phyloP scores from a whole-genome alignment of 805 yeast genomes.

The Kodamaea kakaduensis region DNA sequence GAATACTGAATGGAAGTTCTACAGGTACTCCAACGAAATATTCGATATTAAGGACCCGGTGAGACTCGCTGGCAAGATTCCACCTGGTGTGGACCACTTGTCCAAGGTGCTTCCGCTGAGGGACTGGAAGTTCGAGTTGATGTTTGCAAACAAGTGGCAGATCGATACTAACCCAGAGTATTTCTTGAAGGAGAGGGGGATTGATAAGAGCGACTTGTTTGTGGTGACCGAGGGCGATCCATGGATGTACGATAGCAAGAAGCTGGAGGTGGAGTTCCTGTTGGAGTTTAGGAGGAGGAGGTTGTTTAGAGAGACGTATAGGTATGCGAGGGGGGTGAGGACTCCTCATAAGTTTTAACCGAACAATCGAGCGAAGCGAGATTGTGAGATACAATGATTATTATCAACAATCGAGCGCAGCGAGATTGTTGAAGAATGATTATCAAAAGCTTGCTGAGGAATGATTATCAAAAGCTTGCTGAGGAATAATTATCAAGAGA shows the following conservation, averaged over 20 bases:
- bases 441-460: too few relatives aligned
- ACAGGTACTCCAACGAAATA: constrained; percentile 49
- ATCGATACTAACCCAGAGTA: constrained; percentile 49
- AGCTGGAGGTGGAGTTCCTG: constrained; percentile 33
- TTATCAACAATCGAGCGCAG: too few relatives aligned
- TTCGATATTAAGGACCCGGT: constrained; percentile 49
- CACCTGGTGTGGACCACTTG: constrained; percentile 58
- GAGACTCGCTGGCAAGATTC: constrained; percentile 46
- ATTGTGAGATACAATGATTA: too few relatives aligned
- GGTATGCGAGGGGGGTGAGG: constrained; percentile 12
- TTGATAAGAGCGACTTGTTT: constrained; percentile 17
- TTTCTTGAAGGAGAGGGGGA: constrained; percentile 51
- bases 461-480: too few relatives aligned
- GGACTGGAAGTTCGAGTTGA: constrained; percentile 67
- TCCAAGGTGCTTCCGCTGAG: constrained; percentile 60
- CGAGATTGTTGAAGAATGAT: too few relatives aligned
- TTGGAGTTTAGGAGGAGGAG: constrained; percentile 57
- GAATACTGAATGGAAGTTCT: constrained; percentile 58
- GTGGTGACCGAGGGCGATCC: constrained; percentile 34
- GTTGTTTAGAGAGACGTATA: constrained; percentile 45
- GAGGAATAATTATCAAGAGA: too few relatives aligned
- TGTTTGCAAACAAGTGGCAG: constrained; percentile 55
- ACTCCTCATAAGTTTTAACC: constrained; percentile 6
- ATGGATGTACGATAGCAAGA: constrained; percentile 43
- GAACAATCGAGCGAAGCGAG: too few relatives aligned